These are phyloP conservation scores for Maudiozyma pseudohumilis DNA, from an alignment of 805 yeast genomes.

Conservation along the genomic window DNA sequence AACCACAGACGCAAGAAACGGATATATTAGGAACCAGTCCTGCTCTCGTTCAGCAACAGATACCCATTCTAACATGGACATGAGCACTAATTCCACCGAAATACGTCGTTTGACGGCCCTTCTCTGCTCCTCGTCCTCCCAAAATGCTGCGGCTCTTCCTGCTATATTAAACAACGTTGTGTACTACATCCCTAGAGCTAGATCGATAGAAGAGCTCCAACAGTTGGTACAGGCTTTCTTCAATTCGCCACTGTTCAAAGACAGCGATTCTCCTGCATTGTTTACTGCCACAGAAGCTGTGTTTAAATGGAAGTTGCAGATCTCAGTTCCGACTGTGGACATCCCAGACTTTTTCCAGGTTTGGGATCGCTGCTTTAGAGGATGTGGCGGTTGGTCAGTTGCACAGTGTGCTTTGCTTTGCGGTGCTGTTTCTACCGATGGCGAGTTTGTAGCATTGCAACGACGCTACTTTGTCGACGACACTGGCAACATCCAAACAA, in stretches of 20 bases:
- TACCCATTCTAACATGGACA: too few relatives aligned
- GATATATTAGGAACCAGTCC: too few relatives aligned
- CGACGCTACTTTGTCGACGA: slow-evolving; percentile 16
- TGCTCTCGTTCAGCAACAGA: too few relatives aligned
- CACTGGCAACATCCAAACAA: slow-evolving; percentile 9
- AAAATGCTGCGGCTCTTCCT: neutral
- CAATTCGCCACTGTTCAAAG: slow-evolving; percentile 7
- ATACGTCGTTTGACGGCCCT: slow-evolving; percentile 6
- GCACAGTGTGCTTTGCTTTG: slow-evolving; percentile 15
- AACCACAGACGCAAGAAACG: too few relatives aligned
- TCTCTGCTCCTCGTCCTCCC: neutral
- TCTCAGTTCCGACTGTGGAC: slow-evolving; percentile 24
- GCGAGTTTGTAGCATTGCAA: slow-evolving; percentile 14
- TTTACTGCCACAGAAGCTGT: slow-evolving; percentile 16
- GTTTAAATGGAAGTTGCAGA: slow-evolving; percentile 23
- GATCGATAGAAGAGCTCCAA: slow-evolving; percentile 6
- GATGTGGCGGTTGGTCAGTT: slow-evolving; percentile 16
- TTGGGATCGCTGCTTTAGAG: slow-evolving; percentile 14
- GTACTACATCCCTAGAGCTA: slow-evolving; percentile 21
- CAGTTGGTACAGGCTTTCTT: slow-evolving; percentile 11
- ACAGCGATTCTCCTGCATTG: slow-evolving; percentile 8
- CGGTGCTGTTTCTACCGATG: slow-evolving; percentile 18
- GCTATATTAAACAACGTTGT: slow-evolving; percentile 18
- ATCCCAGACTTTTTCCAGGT: slow-evolving; percentile 15
- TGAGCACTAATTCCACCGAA: too few relatives aligned